Evolutionary conservation across 768 basidiomycete species (phyloP), one percentile per base, ranked within the genome.

Genomic region (Phlebiopsis gigantea): DNA sequence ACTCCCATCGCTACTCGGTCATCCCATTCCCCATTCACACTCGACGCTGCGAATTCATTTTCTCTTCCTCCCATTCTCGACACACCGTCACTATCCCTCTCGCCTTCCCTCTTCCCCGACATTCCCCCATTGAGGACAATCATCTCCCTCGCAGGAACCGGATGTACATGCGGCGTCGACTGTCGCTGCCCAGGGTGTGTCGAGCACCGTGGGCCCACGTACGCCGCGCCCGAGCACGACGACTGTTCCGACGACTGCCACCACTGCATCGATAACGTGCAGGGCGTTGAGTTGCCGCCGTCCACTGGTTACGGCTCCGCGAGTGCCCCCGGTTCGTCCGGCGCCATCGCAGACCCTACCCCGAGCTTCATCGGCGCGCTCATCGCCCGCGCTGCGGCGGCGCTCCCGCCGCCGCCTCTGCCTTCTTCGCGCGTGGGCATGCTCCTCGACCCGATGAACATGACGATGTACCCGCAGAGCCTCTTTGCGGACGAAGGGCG

Each of bases 121-220:
- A 84, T 89, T 69, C 84, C 85, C 14, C 77, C 86, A 1, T 77
- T 86, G 64, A 81, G 78, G 62, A 71, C 75, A 43, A 76, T 85
- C 44, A 72, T 73, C 21, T 83, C 84, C 4, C 67, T 85, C 12
- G 84, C 85, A 1, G 84, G 81, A 14, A 78, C 86, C 1, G 86
- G 84, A 2, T 90, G 88, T 65, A 86, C 83, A 7, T 90, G 88
- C 64, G 87, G 87, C 28, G 68, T 81, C 43, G 71, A 72, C 41
- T 91, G 88, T 64, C 77, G 77, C 14, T 91, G 88, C 68, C 87
- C 87, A 0, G 87, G 87, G 30, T 91, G 88, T 65, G 67, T 79
- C 9, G 77, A 86, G 62, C 88, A 90, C 64, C 83, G 86, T n/a
- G 81, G 82, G 1, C 56, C 69, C 17, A 74, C 75, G 17, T 67